Base-by-base conservation (phyloP, 2,329 filamentous ascomycete species). In the Coniochaeta sp. region DNA sequence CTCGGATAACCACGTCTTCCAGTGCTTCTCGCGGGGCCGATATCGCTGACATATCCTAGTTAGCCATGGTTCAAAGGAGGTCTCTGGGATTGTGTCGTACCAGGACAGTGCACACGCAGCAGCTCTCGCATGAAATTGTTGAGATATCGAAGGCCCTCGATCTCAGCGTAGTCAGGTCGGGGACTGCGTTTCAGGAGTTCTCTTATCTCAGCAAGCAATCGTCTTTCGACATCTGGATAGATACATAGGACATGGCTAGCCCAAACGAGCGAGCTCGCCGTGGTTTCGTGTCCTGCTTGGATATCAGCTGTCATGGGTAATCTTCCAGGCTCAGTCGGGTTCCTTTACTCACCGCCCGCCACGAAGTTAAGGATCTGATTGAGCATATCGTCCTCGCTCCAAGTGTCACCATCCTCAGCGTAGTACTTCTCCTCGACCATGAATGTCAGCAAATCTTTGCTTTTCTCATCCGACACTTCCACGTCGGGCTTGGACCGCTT, bases 101-200 rank as follows among this genome's bases (percentile, higher is more conserved):
- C 58, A n/a, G 77, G 76, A 3, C 74, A 67, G 61, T 73, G 74
- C 22, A 75, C 68, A 0, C 79, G 72, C 11, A 81, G 63, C 0
- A 76, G 70, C 64, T 81, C 79, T 61, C 69, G 77, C 65, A 72
- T 73, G 57, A 81, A 73, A 60, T 75, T 75, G 59, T 77, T 71
- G 6, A 79, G 65, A 62, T 77, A 79, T 0, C 68, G 64, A 44
- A 78, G 68, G 36, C 64, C 62, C 54, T 78, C 76, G 28, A 78
- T 71, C 24, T 63, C 34, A 61, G 60, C 9, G 58, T 77, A 76
- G 63, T 75, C 71, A 31, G 77, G 64, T 16, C 73, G 70, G 0
- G 72, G 72, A 52, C 14, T 52, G 11, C 77, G 69, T 8, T 72
- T 26, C 24, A 61, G 40, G 6, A 64, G 52, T 59, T 67, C 71